phyloP scores from a whole-genome alignment of 1,284 basidiomycete species.

The Papiliotrema nemorosa region DNA sequence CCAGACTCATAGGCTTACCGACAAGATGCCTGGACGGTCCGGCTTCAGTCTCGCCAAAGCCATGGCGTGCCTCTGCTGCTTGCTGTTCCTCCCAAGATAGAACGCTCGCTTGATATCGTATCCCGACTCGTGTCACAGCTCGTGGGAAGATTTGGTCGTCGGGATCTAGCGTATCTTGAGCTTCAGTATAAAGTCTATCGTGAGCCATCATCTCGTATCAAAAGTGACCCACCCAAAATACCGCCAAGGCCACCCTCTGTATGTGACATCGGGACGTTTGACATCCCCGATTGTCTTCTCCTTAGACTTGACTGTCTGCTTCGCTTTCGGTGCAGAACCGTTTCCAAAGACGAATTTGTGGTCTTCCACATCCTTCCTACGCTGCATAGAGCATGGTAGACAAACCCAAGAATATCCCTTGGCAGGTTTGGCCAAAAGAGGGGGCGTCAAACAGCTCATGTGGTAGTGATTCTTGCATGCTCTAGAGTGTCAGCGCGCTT shows the following conservation, averaged over 20 bases:
- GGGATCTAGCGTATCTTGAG: constrained; percentile 87
- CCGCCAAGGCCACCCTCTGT: constrained; percentile 77
- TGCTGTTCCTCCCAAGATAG: constrained; percentile 46
- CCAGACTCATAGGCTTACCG: constrained; percentile 12
- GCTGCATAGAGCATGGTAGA: constrained; percentile 79
- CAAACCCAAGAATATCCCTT: constrained; percentile 98
- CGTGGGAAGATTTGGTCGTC: constrained; percentile 94
- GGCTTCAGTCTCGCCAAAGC: constrained; percentile 15
- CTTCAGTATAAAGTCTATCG: constrained; percentile 75
- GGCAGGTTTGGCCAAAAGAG: constrained; percentile 89
- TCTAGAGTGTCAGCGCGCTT: constrained; percentile 18
- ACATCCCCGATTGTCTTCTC: constrained; percentile 55
- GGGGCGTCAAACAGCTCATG: constrained; percentile 90
- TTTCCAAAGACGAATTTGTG: constrained; percentile 60
- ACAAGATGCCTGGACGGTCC: constrained; percentile 28
- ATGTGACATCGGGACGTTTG: constrained; percentile 72
- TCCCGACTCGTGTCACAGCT: constrained; percentile 78
- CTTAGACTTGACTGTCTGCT: constrained; percentile 66
- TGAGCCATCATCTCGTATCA: constrained; percentile 3
- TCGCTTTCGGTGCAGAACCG: constrained; percentile 47
- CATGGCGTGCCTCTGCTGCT: constrained; percentile 19
- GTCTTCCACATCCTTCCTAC: constrained; percentile 78
- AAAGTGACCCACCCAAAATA: constrained; percentile 78
- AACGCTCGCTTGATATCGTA: constrained; percentile 72
- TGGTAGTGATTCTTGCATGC: constrained; percentile 92